Base-by-base conservation (phyloP, 2,329 filamentous ascomycete genomes). In the Albophoma yamanashiensis region DNA sequence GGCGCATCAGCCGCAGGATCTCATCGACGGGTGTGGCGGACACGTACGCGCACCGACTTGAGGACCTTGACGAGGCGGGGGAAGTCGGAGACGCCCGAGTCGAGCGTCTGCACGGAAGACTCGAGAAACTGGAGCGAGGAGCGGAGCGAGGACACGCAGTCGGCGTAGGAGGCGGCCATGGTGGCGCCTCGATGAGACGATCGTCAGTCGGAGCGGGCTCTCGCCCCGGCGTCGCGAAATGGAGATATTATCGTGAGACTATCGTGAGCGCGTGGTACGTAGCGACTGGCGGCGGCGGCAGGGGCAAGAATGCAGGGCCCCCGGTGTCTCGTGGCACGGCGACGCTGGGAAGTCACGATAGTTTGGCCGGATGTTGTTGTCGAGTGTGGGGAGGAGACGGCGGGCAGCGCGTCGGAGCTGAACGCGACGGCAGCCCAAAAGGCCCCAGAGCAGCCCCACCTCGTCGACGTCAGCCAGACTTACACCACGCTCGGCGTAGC, bases 101-200 rank as follows among this genome's bases (percentile, higher is more conserved):
- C 80, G 55, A 87, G 78, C 6, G 82, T 84, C 52, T 76, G 71
- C 47, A 86, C 83, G 15, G 84, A 84, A 7, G 82, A 82, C 61
- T 85, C 79, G 67, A 87, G 82, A 67, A 81, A 83, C 61, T 78
- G 78, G 63, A 86, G 80, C n/a, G 83, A 85, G 56, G 76, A 76
- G 68, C 82, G 82, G 27, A 87, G 77, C 25, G 83, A 83, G 58
- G 80, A 71, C 62, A 87, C 83, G 74, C 83, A 86, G 73, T 83
- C 81, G 63, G 72, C 72, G 73, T 85, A 85, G 40, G 75, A 74
- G 38, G 71, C 64, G 56, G 71, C 62, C 56, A 68, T 66, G 58
- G 66, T 63, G 60, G 66, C 62, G 20, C 68, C 11, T 59, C 31
- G 68, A 63, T 57, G 68, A 64, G 59, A 62, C 63, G 57, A 66